Evolutionary conservation across 345 rosid species (phyloP), one percentile per base, ranked within the genome.

Genomic region (Salix brachista): DNA sequence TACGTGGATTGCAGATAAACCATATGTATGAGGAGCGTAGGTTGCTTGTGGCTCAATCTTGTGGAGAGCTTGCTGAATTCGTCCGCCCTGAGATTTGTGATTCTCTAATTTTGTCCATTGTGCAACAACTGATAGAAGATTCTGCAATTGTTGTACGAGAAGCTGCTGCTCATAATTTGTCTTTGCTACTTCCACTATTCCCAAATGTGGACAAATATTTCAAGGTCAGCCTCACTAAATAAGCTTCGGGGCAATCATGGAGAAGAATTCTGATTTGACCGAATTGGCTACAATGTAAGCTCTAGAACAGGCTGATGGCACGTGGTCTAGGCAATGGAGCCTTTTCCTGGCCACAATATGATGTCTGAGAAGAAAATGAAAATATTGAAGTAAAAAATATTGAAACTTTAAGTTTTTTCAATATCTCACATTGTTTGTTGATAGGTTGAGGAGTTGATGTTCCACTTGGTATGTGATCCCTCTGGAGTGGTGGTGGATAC

Each of bases 1-100:
- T 72, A 78, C 52, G 48, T 85, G 77, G 61, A 77, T 83, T 79
- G 75, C 84, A 95, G 99, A 93, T 93, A 86, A 93, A 88, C 80
- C 97, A 95, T 88, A 89, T 89, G 85, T 93, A 95, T 73, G 99
- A 95, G 83, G 99, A 95, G 86, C 97, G 97, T 78, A 89, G 99
- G 83, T 84, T 95, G 83, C 90, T 93, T 83, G 99, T 95, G 79
- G 99, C 99, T 79, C 99, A 93, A 81, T 95, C 99, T 66, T 95
- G 99, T 81, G 97, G 99, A 77, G 86, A 95, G 89, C 97, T 95
- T 84, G 99, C 97, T 79, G 94, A 89, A 71, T 95, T 85, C 85
- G 97, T 95, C 82, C 88, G 96, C 74, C 97, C 93, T 25, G 99
- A 91, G 86, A 95, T 93, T 76, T 94, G 97, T 41, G 99, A 90